Evolutionary conservation across 345 rosid genomes (phyloP), one percentile per base, ranked within the genome.

Genomic region (Moricandia arvensis): DNA sequence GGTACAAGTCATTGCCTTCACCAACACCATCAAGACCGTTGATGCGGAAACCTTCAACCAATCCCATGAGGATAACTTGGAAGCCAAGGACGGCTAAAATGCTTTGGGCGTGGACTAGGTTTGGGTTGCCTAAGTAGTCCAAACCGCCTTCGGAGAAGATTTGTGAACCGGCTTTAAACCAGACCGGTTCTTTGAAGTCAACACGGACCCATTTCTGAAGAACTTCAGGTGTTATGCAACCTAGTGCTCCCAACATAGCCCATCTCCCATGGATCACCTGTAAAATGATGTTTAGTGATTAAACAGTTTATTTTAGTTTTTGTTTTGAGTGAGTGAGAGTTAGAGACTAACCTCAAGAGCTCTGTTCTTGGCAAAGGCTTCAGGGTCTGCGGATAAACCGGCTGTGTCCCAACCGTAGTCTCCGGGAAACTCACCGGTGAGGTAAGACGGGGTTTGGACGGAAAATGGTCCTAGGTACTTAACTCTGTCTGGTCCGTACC

Each of bases 321-420:
- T 63, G 24, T 63, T 59, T 59, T 11, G 31, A 62, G 68, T 18
- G 7, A 61, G 55, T 27, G 63, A 66, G 67, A 18, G 24, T 41
- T 17, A 17, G 18, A 71, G 38, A 72, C 34, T 6, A 68, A 89
- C 97, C 90, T 92, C 99, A 75, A 95, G 97, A 85, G 97, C 97
- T 84, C 97, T 87, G 89, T 95, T 92, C 79, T 74, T 89, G 63
- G 97, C 97, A 47, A 95, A 91, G 77, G 97, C 97, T 81, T 94
- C 97, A 31, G 97, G 98, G 65, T 91, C 97, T 59, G 97, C 98
- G 4, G 97, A 91, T 37, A 94, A 69, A 55, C 98, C 97, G 51
- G 97, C 97, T 45, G 97, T 94, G 80, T 94, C 97, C 97, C 98
- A 94, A 64, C 98, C 97, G 69, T 91, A 91, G 79, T 94, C 98